Conservation (phyloP, 345 rosid species). For the Gossypium stocksii region DNA sequence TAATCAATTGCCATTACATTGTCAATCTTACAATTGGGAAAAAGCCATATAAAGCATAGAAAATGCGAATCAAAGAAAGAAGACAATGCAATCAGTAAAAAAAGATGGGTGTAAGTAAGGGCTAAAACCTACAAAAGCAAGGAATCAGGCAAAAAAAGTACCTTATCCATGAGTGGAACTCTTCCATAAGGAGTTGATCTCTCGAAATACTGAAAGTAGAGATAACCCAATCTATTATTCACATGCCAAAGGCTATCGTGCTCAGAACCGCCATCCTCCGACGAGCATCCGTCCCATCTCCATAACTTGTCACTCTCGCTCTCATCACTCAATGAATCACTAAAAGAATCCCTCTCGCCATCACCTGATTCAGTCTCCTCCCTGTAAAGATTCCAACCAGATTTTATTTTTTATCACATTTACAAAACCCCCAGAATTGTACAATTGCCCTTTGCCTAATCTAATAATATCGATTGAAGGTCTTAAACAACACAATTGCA, state of each 20-base stretch:
- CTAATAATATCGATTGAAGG: not conserved
- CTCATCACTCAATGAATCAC: slow-evolving; percentile 87
- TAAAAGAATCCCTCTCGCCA: slow-evolving; percentile 73
- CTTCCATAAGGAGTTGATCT: slow-evolving; percentile 89
- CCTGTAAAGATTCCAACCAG: slow-evolving; percentile 32
- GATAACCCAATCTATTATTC: slow-evolving; percentile 72
- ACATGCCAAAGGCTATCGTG: slow-evolving; percentile 58
- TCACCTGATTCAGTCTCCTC: slow-evolving; percentile 76
- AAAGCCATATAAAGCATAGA: not conserved
- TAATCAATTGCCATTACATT: not conserved
- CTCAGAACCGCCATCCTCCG: slow-evolving; percentile 85
- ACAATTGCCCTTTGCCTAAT: not conserved
- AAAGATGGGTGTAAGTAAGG: not conserved
- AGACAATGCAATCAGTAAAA: not conserved
- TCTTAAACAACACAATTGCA: not conserved
- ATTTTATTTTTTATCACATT: not conserved
- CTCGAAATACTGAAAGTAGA: slow-evolving; percentile 77
- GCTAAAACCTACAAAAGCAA: not conserved
- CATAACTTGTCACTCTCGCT: slow-evolving; percentile 83
- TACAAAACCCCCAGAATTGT: not conserved
- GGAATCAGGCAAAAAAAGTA: slow-evolving; percentile 19
- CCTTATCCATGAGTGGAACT: slow-evolving; percentile 99
- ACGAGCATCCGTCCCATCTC: slow-evolving; percentile 74
- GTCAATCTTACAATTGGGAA: slow-evolving; percentile 9
- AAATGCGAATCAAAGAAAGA: not conserved